Evolutionary conservation across 202 grass and related monocot species (phyloP).

Genomic region (Elaeis oleifera): DNA sequence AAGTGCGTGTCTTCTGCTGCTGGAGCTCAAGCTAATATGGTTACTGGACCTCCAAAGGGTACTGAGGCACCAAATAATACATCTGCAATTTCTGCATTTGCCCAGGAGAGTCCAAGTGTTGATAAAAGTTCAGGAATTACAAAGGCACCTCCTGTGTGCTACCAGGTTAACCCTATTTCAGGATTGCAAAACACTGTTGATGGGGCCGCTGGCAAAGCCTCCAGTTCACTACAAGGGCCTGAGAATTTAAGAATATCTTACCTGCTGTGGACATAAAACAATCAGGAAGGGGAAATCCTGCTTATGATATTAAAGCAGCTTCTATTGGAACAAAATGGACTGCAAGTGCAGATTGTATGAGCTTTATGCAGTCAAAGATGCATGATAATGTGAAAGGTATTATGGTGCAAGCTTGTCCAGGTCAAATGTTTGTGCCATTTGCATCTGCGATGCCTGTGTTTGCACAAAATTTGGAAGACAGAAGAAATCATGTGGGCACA

Average conservation of each 20-base stretch:
- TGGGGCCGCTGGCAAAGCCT: constrained; percentile 20
- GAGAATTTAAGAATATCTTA: constrained; percentile 23
- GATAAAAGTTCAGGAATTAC: constrained; percentile 3
- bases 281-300: not conserved
- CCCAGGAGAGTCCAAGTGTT: constrained; percentile 23
- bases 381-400: constrained; percentile 14
- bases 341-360: constrained; percentile 14
- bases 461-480: constrained; percentile 37
- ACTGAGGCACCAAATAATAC: constrained; percentile 27
- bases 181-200: constrained; percentile 31
- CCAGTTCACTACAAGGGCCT: constrained; percentile 12
- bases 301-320: not conserved
- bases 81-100: constrained; percentile 28
- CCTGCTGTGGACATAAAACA: constrained; percentile 5
- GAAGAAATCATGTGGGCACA: constrained; percentile 18
- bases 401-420: constrained; percentile 22
- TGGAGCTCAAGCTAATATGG: constrained; percentile 26
- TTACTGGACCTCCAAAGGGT: constrained; percentile 26
- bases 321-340: not conserved
- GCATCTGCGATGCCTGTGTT: constrained; percentile 32
- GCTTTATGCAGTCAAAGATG: constrained; percentile 19
- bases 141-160: constrained; percentile 8
- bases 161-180: constrained; percentile 17
- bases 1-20: constrained; percentile 37
- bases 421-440: constrained; percentile 19